Percentiles rank a stretch among this genome's conserved stretches.
Conservation (phyloP, 371 early-diverging fungal species). For the Syncephalastrum contaminatum region DNA sequence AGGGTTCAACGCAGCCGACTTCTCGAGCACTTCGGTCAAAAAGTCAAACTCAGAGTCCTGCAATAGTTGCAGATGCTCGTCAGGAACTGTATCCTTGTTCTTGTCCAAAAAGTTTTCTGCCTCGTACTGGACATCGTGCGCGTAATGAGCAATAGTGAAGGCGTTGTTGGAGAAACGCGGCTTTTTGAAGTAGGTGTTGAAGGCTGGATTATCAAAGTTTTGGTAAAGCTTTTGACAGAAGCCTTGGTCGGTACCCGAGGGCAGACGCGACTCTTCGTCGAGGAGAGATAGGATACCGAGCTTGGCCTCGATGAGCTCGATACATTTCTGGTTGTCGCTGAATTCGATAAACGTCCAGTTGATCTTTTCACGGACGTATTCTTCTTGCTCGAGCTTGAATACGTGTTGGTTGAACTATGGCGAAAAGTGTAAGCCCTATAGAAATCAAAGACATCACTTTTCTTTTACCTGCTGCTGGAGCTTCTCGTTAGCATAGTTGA, state of each 20-base stretch:
- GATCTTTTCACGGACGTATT: constrained; percentile 88
- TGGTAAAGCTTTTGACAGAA: constrained; percentile 80
- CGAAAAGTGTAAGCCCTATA: neutral
- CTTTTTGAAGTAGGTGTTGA: constrained; percentile 81
- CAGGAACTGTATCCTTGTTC: constrained; percentile 98
- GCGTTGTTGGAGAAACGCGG: constrained; percentile 84
- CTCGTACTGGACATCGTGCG: constrained; percentile 88
- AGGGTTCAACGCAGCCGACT: constrained; percentile 39
- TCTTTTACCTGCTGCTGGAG: constrained; percentile 79
- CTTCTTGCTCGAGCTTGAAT: constrained; percentile 89
- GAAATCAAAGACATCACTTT: neutral
- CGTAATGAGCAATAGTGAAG: constrained; percentile 91
- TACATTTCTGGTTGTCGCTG: constrained; percentile 97
- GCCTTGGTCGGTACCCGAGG: constrained; percentile 75
- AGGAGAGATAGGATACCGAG: constrained; percentile 90
- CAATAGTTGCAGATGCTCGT: constrained; percentile 79
- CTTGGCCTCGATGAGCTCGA: constrained; percentile 93
- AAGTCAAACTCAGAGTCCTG: constrained; percentile 70
- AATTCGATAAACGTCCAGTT: constrained; percentile 90
- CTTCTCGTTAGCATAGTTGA: constrained; percentile 96
- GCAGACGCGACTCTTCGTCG: constrained; percentile 93
- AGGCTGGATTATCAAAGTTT: constrained; percentile 65
- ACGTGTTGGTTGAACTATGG: constrained; percentile 53
- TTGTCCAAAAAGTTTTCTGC: constrained; percentile 96
- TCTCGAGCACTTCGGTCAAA: constrained; percentile 65